Evolutionary conservation across 768 basidiomycete species (phyloP).

Genomic region (Cubamyces lactineus): DNA sequence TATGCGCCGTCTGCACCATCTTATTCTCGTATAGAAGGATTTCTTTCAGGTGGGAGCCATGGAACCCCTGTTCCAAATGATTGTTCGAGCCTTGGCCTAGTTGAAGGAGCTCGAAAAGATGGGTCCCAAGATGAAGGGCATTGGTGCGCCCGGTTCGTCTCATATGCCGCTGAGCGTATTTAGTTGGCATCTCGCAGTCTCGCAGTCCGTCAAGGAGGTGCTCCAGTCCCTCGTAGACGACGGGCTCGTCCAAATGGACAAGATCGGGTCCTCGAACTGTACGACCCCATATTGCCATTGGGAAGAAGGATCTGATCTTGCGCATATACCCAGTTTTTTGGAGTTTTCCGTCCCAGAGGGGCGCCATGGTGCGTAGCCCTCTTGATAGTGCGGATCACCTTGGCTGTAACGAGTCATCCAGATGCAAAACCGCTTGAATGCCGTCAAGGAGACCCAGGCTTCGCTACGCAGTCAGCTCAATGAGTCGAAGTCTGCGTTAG

Average conservation of each 20-base stretch:
- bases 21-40: conserved; percentile 59
- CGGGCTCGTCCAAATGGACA: conserved; percentile 82
- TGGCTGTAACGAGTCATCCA: conserved; percentile 26
- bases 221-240: conserved; percentile 87
- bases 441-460: conserved; percentile 50
- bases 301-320: conserved; percentile 13
- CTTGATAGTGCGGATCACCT: too few species aligned
- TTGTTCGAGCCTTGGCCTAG: conserved; percentile 36
- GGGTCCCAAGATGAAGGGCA: conserved; percentile 87
- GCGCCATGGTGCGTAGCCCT: conserved; percentile 58
- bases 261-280: conserved; percentile 96
- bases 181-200: conserved; percentile 50
- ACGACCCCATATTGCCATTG: conserved; percentile 34
- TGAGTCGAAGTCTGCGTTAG: conserved; percentile 52
- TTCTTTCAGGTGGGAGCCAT: conserved; percentile 64
- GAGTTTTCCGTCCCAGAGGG: conserved; percentile 92
- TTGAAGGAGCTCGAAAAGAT: conserved; percentile 93
- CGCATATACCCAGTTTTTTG: conserved; percentile 73
- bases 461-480: conserved; percentile 48
- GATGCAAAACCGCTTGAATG: conserved; percentile 60
- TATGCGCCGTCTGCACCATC: background rate
- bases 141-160: conserved; percentile 54
- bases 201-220: conserved; percentile 91
- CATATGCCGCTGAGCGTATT: background rate
- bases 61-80: background rate